Conservation (phyloP, 1,284 basidiomycete genomes). For the Puccinia coronata region DNA sequence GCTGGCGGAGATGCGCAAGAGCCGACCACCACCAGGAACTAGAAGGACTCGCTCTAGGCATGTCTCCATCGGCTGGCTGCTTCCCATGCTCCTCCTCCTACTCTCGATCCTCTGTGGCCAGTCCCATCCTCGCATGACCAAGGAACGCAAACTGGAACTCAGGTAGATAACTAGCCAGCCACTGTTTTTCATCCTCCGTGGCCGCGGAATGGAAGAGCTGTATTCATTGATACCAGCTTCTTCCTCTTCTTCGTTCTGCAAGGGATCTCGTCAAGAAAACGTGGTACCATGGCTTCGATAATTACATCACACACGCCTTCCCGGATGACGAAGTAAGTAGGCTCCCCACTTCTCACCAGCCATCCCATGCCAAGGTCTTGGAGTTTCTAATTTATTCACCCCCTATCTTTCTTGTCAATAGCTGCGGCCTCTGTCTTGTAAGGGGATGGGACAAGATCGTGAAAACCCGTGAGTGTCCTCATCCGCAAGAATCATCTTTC, state of each 20-base stretch:
- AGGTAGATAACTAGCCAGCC: neutral
- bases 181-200: constrained; percentile 6
- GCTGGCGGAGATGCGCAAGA: neutral
- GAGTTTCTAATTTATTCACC: neutral
- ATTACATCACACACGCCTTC: constrained; percentile 69
- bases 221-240: neutral
- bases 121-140: neutral
- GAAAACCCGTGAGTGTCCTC: constrained; percentile 27
- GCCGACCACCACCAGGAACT: neutral
- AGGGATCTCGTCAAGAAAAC: constrained; percentile 72
- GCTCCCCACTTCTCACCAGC: too few species aligned
- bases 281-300: constrained; percentile 79
- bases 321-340: constrained; percentile 68
- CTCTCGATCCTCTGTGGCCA: neutral
- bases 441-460: constrained; percentile 12
- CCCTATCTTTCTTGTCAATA: neutral
- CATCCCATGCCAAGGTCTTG: constrained; percentile 51
- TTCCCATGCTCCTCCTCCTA: neutral
- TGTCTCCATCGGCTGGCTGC: neutral
- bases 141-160: neutral
- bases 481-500: too few species aligned
- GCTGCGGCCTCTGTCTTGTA: constrained; percentile 44
- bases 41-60: neutral
- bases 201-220: too few species aligned
- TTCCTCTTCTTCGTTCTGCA: neutral